Base-by-base conservation (phyloP, 345 rosid genomes). In the Theobroma cacao region DNA sequence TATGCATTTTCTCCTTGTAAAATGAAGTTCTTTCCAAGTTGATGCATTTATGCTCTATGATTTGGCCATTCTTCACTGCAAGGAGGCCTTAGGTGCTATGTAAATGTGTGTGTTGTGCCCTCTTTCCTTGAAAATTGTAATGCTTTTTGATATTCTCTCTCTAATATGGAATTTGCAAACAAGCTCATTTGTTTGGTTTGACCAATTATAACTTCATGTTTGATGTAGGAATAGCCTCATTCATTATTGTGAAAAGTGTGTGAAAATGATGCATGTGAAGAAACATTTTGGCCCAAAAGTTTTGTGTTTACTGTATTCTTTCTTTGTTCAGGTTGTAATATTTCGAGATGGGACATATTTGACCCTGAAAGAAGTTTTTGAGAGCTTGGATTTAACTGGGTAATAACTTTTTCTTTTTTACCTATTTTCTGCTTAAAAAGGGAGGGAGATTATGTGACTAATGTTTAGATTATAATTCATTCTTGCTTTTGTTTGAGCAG, bases 291-390 rank as follows among this genome's bases (percentile, higher is more conserved):
- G 3, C 38, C 41, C 15, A 12, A 45, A 47, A 30, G 30, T 43
- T 43, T 15, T 50, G 75, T 75, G 55, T 30, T 26, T 22, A 18
- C 41, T 12, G 4, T 20, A 38, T 62, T 31, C 59, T 62, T 20
- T 65, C 40, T 77, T 72, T 78, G 50, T 79, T 63, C 94, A 97
- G 99, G 99, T 97, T 81, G 99, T 97, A 67, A 97, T 97, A 75
- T 97, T 97, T 86, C 84, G 99, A 13, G 99, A 97, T 86, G 99
- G 99, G 72, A 97, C 98, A 33, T 97, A 97, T 82, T 86, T 94
- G 87, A 97, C 99, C 26, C 80, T 97, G 85, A 91, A 87, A 83
- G 99, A 97, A 87, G 98, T 97, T 76, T 97, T 97, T 86, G 96
- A 90, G 90, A 94, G 98, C 85, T 80, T 97, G 85, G 98, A 97